Evolutionary conservation across 441 rosid genomes (phyloP).

Genomic region (Populus hybrid): DNA sequence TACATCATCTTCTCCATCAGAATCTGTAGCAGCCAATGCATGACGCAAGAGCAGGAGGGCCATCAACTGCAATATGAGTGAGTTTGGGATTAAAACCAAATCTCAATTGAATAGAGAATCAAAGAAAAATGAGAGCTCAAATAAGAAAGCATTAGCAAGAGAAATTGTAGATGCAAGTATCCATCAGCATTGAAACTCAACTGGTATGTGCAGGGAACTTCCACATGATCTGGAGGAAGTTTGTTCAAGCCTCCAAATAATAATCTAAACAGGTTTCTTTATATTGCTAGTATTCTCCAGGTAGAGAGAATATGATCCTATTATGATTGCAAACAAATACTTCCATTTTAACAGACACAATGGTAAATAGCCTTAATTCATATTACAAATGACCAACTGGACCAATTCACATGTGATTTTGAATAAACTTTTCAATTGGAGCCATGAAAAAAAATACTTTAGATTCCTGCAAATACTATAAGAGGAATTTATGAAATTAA

Average conservation of each 20-base stretch:
- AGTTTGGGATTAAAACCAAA: constrained; percentile 10
- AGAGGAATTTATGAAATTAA: neutral
- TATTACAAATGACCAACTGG: neutral
- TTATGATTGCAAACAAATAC: neutral
- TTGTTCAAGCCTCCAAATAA: neutral
- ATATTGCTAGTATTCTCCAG: neutral
- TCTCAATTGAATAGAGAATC: constrained; percentile 8
- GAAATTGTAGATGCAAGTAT: neutral
- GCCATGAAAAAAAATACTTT: neutral
- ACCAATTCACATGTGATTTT: neutral
- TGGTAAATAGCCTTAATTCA: neutral
- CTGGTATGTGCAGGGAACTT: neutral
- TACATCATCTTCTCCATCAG: constrained; percentile 69
- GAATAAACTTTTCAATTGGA: neutral
- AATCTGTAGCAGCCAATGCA: constrained; percentile 57
- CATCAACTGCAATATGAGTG: constrained; percentile 47
- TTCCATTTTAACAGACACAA: neutral
- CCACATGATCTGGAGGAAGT: too few species aligned
- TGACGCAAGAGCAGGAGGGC: constrained; percentile 84
- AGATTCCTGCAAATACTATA: neutral
- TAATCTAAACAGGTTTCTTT: neutral
- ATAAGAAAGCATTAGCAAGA: neutral
- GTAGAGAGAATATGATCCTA: neutral
- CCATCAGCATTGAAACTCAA: neutral
- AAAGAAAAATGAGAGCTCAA: neutral